Evolutionary conservation across 495 filamentous ascomycete genomes (phyloP), one percentile per base, ranked within the genome.

Genomic region (Aspergillus baeticus): DNA sequence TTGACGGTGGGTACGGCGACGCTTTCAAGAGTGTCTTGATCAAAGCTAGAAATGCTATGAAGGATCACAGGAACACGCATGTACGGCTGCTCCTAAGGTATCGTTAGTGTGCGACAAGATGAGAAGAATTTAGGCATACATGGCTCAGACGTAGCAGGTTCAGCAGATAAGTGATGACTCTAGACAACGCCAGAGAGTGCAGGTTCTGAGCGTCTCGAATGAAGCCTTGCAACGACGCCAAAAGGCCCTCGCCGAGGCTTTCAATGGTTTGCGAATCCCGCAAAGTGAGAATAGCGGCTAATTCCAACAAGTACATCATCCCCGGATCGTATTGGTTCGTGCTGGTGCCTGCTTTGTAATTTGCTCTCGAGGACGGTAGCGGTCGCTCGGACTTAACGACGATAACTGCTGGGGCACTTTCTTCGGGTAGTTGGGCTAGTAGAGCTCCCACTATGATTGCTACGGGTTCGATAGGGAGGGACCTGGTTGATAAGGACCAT

Each of bases 41-140:
- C 83, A 66, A 97, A 92, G 55, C 86, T 87, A 1, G 94, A 93
- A 46, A 99, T 89, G 14, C 85, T 87, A 70, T 99, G 94, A 3
- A 99, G 80, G 6, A 98, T 81, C 23, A 98, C 87, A n/a, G 94
- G 95, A 1, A 91, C 87, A 34, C 92, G 87, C 62, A 97, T 84
- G 64, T 95, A 95, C 51, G 92, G 88, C 63, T 94, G 87, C 50
- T 96, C 87, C 88, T 91, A 55, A n/a, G 22, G 33, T 21, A 43
- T 33, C 10, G 58, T 79, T 38, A 82, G 75, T 64, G 15, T 44
- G 22, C 26, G 20, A 22, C 15, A 13, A 17, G 8, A 45, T 33
- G 26, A 23, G 43, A 18, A 13, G 38, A 20, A 35, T 8, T 35
- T 15, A 36, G n/a, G 10, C 87, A 72, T 81, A 94, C 91, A 73